Evolutionary conservation across 441 rosid species (phyloP).

Genomic region (Gossypium gossypioides): DNA sequence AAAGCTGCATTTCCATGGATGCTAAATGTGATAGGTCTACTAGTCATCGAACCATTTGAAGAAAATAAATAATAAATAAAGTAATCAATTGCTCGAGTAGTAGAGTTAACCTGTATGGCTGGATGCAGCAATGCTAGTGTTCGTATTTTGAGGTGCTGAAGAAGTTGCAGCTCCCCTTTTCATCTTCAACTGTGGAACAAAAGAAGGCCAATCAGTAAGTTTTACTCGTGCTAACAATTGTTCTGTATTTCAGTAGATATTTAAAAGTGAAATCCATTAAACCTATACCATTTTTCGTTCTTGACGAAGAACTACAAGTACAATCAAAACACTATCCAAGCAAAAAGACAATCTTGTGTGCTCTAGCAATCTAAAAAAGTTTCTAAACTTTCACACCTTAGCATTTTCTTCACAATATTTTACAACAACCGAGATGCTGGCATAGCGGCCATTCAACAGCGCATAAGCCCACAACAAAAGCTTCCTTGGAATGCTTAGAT

Average conservation of each 20-base stretch:
- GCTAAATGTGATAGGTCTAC: not conserved
- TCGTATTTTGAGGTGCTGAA: conserved; percentile 24
- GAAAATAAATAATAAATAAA: conserved; percentile 2
- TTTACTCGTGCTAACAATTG: not conserved
- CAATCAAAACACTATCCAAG: not conserved
- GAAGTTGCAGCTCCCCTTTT: conserved; percentile 57
- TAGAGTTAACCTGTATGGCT: conserved; percentile 43
- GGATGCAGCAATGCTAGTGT: conserved; percentile 17
- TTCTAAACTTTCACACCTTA: conserved; percentile 43
- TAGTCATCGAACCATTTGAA: not conserved
- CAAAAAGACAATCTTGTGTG: not conserved
- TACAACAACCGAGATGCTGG: conserved; percentile 66
- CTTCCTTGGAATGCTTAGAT: conserved; percentile 83
- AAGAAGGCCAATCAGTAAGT: conserved; percentile 9
- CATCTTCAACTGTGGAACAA: conserved; percentile 51
- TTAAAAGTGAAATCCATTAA: not conserved
- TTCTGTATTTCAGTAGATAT: not conserved
- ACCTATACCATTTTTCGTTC: not conserved
- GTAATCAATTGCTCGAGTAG: conserved; percentile 3
- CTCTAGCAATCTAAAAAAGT: not conserved
- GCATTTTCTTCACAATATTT: conserved; percentile 84
- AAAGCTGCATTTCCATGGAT: not conserved
- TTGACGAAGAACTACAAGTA: not conserved
- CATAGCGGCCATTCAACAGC: conserved; percentile 58
- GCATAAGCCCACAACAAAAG: conserved; percentile 91